phyloP scores from a whole-genome alignment of 1,284 basidiomycete genomes.

The Pseudozyma pruni region DNA sequence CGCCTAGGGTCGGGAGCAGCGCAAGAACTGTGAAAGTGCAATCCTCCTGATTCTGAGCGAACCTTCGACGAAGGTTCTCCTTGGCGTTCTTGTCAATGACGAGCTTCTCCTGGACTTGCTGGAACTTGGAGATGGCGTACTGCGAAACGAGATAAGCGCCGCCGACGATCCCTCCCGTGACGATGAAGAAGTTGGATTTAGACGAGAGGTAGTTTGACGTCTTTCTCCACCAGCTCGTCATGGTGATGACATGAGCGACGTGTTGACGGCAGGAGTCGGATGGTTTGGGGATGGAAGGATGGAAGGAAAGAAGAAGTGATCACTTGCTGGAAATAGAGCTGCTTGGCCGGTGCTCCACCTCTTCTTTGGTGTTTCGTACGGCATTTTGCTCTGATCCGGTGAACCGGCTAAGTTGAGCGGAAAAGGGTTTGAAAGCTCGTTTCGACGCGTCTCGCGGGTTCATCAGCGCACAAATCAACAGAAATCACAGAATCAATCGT shows the following conservation, averaged over 20 bases:
- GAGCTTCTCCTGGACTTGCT: conserved; percentile 77
- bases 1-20: conserved; percentile 79
- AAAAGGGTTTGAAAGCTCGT: background rate
- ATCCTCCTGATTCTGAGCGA: conserved; percentile 84
- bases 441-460: conserved; percentile 14
- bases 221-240: conserved; percentile 49
- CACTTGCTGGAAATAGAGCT: no score
- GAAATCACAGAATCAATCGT: no score
- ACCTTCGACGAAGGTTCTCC: conserved; percentile 80
- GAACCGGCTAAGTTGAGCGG: conserved; percentile 21
- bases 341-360: conserved; percentile 3
- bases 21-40: conserved; percentile 83
- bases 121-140: conserved; percentile 76
- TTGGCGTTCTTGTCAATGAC: conserved; percentile 76
- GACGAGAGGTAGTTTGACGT: conserved; percentile 42
- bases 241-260: conserved; percentile 14
- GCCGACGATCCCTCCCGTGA: conserved; percentile 72
- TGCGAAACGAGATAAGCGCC: conserved; percentile 77
- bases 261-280: background rate
- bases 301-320: conserved; percentile 1
- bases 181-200: conserved; percentile 58
- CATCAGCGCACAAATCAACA: no score
- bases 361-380: conserved; percentile 13
- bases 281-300: background rate
- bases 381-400: conserved; percentile 9